Percentiles rank a stretch among this genome's conserved stretches.
Evolutionary conservation across 257 asterid genomes (phyloP).

Genomic region (Rehmannia glutinosa): DNA sequence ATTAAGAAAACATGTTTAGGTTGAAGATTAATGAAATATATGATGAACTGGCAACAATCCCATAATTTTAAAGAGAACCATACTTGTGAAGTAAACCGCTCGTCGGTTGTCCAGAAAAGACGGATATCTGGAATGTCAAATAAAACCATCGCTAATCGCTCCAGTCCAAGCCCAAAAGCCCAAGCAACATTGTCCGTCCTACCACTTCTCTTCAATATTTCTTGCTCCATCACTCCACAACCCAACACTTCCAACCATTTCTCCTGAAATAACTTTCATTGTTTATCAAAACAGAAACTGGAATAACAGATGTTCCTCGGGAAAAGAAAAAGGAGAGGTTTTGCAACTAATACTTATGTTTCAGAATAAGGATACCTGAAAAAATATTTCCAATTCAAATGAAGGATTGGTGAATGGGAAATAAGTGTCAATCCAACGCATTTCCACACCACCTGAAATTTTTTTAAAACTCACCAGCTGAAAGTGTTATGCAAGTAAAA

Average conservation of each 20-base stretch:
- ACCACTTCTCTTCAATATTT: constrained; percentile 79
- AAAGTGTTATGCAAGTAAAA: background rate
- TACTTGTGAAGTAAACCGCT: constrained; percentile 97
- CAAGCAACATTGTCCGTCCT: constrained; percentile 74
- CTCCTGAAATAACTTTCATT: constrained; percentile 46
- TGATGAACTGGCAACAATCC: background rate
- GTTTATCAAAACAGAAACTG: background rate
- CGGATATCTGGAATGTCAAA: constrained; percentile 96
- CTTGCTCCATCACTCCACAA: constrained; percentile 98
- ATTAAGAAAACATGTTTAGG: constrained; percentile 2
- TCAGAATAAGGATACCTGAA: constrained; percentile 53
- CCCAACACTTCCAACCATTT: constrained; percentile 98
- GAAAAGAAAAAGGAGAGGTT: background rate
- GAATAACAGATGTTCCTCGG: background rate
- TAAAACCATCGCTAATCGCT: constrained; percentile 91
- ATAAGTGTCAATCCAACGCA: constrained; percentile 98
- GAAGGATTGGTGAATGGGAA: constrained; percentile 96
- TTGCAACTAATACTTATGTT: background rate
- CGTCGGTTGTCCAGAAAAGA: constrained; percentile 89
- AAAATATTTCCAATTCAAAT: constrained; percentile 88
- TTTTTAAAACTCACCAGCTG: constrained; percentile 10
- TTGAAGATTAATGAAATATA: background rate
- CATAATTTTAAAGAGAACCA: background rate
- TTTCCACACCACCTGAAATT: constrained; percentile 77
- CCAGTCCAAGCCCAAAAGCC: constrained; percentile 99